Percentiles rank a stretch among this genome's conserved stretches.
Evolutionary conservation across 2,329 filamentous ascomycete species (phyloP).

Genomic region (Aspergillus melleus): DNA sequence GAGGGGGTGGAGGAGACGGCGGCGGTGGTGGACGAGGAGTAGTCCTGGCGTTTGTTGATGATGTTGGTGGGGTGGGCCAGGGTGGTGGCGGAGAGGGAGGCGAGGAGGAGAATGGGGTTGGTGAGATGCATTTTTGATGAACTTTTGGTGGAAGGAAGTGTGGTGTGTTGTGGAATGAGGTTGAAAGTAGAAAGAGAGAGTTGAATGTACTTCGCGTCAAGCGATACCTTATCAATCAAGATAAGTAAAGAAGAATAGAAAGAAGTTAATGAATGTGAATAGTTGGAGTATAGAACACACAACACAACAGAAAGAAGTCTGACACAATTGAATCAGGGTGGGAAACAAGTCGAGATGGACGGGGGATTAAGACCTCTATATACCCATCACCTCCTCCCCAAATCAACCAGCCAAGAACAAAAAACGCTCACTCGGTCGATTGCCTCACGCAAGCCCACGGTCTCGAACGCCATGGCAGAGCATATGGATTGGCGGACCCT

Average conservation of each 20-base stretch:
- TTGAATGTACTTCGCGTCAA: constrained; percentile 1
- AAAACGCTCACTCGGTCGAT: background rate
- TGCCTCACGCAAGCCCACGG: background rate
- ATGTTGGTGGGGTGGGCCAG: background rate
- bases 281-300: background rate
- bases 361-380: background rate
- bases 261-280: background rate
- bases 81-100: background rate
- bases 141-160: background rate
- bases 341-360: background rate
- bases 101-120: background rate
- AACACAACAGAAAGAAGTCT: background rate
- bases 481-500: background rate
- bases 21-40: constrained; percentile 8
- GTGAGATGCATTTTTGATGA: background rate
- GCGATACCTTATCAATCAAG: background rate
- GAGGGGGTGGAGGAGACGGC: constrained; percentile 6
- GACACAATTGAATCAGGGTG: background rate
- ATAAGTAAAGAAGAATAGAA: background rate
- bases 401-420: background rate
- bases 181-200: no score
- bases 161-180: background rate
- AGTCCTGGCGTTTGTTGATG: background rate
- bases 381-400: background rate
- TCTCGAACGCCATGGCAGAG: background rate